Evolutionary conservation across 108 stramenopile genomes (phyloP), one percentile per base, ranked within the genome.

Genomic region (Cyclotella choctawhatcheeana): DNA sequence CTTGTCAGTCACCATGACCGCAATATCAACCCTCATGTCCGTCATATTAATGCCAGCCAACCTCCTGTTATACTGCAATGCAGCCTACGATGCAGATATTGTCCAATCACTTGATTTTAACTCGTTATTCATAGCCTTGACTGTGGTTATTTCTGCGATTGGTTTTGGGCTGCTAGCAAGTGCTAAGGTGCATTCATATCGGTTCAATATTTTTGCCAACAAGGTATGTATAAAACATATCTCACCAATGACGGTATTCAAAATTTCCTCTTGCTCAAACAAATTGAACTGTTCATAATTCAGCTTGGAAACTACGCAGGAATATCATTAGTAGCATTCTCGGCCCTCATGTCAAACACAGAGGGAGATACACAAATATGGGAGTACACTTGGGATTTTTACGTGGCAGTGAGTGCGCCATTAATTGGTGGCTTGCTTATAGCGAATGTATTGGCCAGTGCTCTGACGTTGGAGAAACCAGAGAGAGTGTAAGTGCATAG

Each of bases 1-100:
- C n/a, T 75, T 96, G 18, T 74, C 67, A 27, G 91, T 96, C 0
- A 90, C 92, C 55, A 96, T 96, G 92, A 96, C 95, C 3, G 86
- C 92, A 10, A 87, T 92, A 26, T 91, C 89, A 3, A 93, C 92
- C 34, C 61, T 96, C 32, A 48, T 90, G 13, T 83, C 83, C 14
- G 63, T 86, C 33, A 72, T 85, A 2, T 58, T 96, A 25, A 86
- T 93, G 58, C 95, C 95, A 29, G 74, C 86, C 17, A 96, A 96
- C 62, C 67, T 96, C 7, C 74, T 92, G 24, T 34, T 96, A 3
- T 96, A 94, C 55, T 79, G 90, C 40, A 74, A 81, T 22, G 68
- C 70, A 18, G 82, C 85, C 22, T 97, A 90, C 66, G 81, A 81
- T 26, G 75, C 71, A 22, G 73, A 84, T 45, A 64, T 91, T 6